Evolutionary conservation across 148 eudicot species (phyloP), one percentile per base, ranked within the genome.

Genomic region (Vaccinium macrocarpon): DNA sequence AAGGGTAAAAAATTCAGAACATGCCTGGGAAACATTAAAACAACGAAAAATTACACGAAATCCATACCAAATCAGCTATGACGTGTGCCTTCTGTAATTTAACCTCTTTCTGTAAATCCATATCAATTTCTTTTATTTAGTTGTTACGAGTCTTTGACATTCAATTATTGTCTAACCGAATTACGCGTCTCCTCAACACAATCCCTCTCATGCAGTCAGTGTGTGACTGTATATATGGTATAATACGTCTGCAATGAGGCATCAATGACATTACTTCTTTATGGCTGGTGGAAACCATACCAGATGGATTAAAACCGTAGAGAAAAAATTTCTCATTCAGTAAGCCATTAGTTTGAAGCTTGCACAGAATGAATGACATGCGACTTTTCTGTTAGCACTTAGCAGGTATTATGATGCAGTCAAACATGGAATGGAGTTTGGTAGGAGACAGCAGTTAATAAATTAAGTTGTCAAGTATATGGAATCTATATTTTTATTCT

Each of bases 311-410:
- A 50, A 76, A 50, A 76, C 29, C 15, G 12, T 0, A 0, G 23
- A 7, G 79, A 13, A 68, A 76, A 11, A 11, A 76, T 1, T 76
- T 76, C 56, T 76, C 23, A 25, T 23, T 76, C 56, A n/a, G 7
- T 49, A 13, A 49, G 79, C 50, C 57, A 76, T 13, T 11, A 76
- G 79, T 50, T 76, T 76, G 79, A 76, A 76, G 79, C 56, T 76
- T 50, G 25, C 4, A 50, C 14, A 23, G 57, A 50, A 76, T 5
- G 1, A 76, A 50, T 4, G 38, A 42, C 56, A 50, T 16, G 15
- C 53, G 21, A 48, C 52, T n/a, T 76, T 48, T 75, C 48, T 11
- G 79, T 21, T 48, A 1, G 32, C 10, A 64, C 13, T 21, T 48
- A 4, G 32, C 10, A 64, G 29, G 32, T 23, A 23, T 64, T 64